These are phyloP conservation scores for Picea glauca DNA, from an alignment of 75 land plant genomes.

Conservation along the genomic window DNA sequence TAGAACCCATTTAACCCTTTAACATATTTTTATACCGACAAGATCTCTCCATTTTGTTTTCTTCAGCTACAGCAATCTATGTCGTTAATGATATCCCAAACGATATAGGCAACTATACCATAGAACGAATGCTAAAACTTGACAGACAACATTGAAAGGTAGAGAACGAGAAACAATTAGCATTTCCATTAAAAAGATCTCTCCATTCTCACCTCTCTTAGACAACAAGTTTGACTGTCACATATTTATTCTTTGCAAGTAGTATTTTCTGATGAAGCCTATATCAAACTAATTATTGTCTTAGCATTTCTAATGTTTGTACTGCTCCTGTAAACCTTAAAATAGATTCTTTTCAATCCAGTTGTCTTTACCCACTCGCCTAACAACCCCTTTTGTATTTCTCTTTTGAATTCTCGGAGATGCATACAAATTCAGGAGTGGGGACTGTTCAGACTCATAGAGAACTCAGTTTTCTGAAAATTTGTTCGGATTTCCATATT, in stretches of 20 bases:
- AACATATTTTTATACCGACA: neutral
- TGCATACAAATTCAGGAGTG: neutral
- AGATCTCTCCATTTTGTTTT: neutral
- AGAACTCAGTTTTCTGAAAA: neutral
- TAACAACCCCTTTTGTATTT: no score
- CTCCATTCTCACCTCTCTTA: neutral
- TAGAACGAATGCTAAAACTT: neutral
- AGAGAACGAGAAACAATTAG: no score
- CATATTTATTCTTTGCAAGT: neutral
- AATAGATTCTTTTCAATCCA: neutral
- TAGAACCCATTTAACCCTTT: neutral
- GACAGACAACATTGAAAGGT: neutral
- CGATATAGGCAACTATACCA: neutral
- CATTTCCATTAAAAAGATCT: neutral
- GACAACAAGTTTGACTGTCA: neutral
- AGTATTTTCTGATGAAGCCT: neutral
- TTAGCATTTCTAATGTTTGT: neutral
- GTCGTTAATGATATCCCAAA: neutral
- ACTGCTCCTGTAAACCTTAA: neutral
- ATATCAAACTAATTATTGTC: neutral
- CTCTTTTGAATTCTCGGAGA: neutral
- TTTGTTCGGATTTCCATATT: neutral
- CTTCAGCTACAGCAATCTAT: neutral
- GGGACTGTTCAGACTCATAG: neutral
- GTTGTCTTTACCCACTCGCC: neutral